Percentiles rank a stretch among this genome's conserved stretches.
These are phyloP conservation scores for Agaricus subrufescens DNA, from an alignment of 768 basidiomycete genomes.

Conservation along the genomic window DNA sequence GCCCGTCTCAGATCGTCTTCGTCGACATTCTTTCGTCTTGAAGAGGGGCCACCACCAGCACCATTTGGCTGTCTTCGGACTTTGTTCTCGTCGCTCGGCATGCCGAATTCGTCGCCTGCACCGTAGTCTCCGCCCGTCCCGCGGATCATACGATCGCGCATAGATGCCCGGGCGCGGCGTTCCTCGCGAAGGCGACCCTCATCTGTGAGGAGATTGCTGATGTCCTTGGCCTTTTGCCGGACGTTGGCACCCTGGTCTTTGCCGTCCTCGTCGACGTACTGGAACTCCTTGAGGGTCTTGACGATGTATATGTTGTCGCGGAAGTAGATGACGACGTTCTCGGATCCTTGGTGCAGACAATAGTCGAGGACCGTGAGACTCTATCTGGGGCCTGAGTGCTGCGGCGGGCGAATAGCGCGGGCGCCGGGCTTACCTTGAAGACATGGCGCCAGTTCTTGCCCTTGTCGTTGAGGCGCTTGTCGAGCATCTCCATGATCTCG, in stretches of 20 bases:
- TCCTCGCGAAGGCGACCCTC: constrained; percentile 82
- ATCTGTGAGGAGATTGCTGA: constrained; percentile 89
- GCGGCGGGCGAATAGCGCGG: neutral
- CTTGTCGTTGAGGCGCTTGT: constrained; percentile 97
- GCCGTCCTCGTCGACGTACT: constrained; percentile 89
- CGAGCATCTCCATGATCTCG: constrained; percentile 99
- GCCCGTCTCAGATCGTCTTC: constrained; percentile 85
- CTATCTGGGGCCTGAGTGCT: constrained; percentile 27
- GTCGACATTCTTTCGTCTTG: constrained; percentile 39
- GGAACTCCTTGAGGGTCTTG: constrained; percentile 99
- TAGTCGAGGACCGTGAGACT: constrained; percentile 95
- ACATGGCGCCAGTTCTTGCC: constrained; percentile 99
- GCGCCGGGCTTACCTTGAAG: constrained; percentile 70
- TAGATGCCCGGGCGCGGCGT: constrained; percentile 75
- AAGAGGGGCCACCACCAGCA: constrained; percentile 11
- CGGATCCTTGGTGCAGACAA: constrained; percentile 91
- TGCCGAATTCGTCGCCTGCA: constrained; percentile 19
- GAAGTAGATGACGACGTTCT: constrained; percentile 99
- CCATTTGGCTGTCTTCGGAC: constrained; percentile 24
- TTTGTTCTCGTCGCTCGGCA: constrained; percentile 40
- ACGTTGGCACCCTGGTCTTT: constrained; percentile 99
- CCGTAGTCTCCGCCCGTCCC: constrained; percentile 39
- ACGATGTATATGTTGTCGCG: constrained; percentile 95
- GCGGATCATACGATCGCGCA: constrained; percentile 93
- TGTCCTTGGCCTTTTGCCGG: constrained; percentile 96